A percentile compares a stretch with the other conserved stretches of the same genome.
phyloP scores from a whole-genome alignment of 2,329 filamentous ascomycete genomes.

The Alternaria sp. region DNA sequence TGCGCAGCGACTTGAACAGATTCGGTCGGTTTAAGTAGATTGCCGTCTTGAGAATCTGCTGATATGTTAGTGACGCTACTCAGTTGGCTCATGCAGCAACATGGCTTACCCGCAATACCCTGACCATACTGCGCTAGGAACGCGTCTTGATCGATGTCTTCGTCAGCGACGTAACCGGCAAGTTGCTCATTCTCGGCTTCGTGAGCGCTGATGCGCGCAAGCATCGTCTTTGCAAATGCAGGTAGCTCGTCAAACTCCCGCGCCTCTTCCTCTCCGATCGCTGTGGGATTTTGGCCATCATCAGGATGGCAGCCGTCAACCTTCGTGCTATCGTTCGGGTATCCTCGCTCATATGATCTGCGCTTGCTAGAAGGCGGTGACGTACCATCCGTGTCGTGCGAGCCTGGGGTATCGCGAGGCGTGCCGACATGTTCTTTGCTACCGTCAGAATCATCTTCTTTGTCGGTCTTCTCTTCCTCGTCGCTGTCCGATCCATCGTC shows the following conservation, averaged over 20 bases:
- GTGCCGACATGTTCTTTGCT: neutral
- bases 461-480: neutral
- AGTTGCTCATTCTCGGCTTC: neutral
- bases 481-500: neutral
- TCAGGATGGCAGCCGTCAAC: neutral
- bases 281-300: neutral
- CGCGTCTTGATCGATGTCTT: neutral
- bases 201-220: neutral
- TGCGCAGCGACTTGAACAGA: neutral
- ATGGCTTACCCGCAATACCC: neutral
- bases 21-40: neutral
- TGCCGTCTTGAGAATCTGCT: neutral
- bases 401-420: neutral
- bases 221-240: neutral
- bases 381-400: neutral
- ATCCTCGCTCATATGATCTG: neutral
- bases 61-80: neutral
- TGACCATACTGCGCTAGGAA: neutral
- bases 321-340: neutral
- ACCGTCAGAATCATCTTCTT: neutral
- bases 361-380: neutral
- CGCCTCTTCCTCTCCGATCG: neutral
- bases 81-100: neutral
- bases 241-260: neutral
- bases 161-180: neutral